These are phyloP conservation scores for Tulasnella sp. DNA, from an alignment of 768 basidiomycete species.

Conservation along the genomic window DNA sequence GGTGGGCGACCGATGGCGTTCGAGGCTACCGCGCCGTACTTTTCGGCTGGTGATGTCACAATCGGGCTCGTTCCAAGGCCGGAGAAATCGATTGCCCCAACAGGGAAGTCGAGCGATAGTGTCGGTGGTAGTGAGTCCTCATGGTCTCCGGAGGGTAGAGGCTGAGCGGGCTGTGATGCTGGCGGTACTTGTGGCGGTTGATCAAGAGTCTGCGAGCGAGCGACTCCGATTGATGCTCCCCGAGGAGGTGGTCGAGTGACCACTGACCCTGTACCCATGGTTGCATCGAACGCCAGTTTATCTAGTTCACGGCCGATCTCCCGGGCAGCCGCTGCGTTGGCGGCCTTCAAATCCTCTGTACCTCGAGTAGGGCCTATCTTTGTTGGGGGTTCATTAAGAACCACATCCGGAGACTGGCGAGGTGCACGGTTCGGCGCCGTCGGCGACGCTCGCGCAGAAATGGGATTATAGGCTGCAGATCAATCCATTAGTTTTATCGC, in stretches of 20 bases:
- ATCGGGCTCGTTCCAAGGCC: too few relatives aligned
- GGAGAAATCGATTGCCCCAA: too few relatives aligned
- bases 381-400: not conserved
- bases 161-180: not conserved
- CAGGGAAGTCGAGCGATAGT: too few relatives aligned
- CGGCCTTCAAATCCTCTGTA: not conserved
- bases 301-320: slow-evolving; percentile 15
- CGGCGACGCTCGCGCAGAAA: not conserved
- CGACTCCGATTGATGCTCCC: not conserved
- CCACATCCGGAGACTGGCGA: not conserved
- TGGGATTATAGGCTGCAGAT: not conserved
- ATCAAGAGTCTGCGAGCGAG: not conserved
- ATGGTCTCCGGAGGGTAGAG: too few relatives aligned
- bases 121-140: too few relatives aligned
- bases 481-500: not conserved
- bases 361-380: not conserved
- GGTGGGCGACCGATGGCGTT: too few relatives aligned
- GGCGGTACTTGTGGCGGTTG: not conserved
- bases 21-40: too few relatives aligned
- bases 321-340: slow-evolving; percentile 16
- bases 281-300: slow-evolving; percentile 3
- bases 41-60: too few relatives aligned
- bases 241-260: not conserved
- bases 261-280: not conserved
- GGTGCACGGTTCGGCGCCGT: not conserved